These are phyloP conservation scores for Wallacemonas sp. DNA, from an alignment of 208 protist genomes.

Conservation along the genomic window DNA sequence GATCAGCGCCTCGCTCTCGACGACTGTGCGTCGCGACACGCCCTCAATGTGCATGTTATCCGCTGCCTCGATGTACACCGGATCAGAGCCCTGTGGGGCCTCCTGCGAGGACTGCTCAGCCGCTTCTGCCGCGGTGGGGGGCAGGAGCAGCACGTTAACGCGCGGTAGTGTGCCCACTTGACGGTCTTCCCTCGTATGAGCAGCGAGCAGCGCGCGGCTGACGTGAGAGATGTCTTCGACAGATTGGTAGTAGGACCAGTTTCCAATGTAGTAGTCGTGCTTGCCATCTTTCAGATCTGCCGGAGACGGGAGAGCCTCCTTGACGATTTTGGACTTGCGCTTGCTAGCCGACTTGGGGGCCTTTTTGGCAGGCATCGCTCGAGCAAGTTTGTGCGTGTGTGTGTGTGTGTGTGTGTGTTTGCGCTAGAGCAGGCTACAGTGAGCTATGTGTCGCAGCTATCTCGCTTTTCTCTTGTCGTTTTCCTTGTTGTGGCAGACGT, in stretches of 20 bases:
- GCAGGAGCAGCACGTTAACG: slow-evolving; percentile 67
- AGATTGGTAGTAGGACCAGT: slow-evolving; percentile 64
- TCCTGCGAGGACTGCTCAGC: too few relatives aligned
- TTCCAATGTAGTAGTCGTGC: slow-evolving; percentile 71
- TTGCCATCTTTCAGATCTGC: slow-evolving; percentile 49
- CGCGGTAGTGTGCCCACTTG: slow-evolving; percentile 48
- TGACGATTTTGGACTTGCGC: slow-evolving; percentile 29
- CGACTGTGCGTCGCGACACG: slow-evolving; percentile 30
- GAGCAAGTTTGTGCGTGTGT: neutral
- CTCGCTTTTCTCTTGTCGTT: slow-evolving; percentile 5
- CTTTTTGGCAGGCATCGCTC: slow-evolving; percentile 34
- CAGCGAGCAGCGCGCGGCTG: slow-evolving; percentile 35
- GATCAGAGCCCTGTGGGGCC: too few relatives aligned
- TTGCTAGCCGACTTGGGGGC: slow-evolving; percentile 18
- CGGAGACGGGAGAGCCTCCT: slow-evolving; percentile 74
- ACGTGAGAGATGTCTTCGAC: slow-evolving; percentile 62
- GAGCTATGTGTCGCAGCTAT: too few relatives aligned
- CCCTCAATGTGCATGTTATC: slow-evolving; percentile 66
- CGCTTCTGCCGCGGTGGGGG: slow-evolving; percentile 9
- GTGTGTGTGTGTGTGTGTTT: neutral
- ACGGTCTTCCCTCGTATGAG: slow-evolving; percentile 53
- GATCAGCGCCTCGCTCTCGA: slow-evolving; percentile 1
- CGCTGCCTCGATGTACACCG: slow-evolving; percentile 52
- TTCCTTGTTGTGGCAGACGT: too few relatives aligned
- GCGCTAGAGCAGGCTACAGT: too few relatives aligned